A percentile compares a stretch with the other conserved stretches of the same genome.
Evolutionary conservation across 2,329 filamentous ascomycete species (phyloP).

Genomic region (Lasiodiplodia sp.): DNA sequence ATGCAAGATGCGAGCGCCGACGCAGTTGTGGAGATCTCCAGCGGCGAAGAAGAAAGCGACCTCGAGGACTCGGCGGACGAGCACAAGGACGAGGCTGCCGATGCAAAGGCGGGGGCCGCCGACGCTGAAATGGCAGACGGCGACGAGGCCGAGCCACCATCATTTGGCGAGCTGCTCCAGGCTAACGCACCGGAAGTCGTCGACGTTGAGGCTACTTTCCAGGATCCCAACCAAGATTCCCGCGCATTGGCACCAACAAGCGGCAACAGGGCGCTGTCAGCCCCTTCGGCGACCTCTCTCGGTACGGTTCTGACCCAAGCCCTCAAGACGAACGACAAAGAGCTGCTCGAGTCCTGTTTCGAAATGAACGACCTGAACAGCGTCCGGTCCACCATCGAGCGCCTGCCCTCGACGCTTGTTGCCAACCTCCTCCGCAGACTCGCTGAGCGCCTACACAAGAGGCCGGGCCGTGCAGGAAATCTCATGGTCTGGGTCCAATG

Average conservation of each 20-base stretch:
- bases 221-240: slow-evolving; percentile 52
- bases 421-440: slow-evolving; percentile 81
- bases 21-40: slow-evolving; percentile 57
- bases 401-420: slow-evolving; percentile 85
- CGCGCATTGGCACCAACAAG: slow-evolving; percentile 54
- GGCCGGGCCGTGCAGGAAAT: slow-evolving; percentile 86
- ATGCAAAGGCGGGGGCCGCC: slow-evolving; percentile 28
- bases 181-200: slow-evolving; percentile 73
- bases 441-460: slow-evolving; percentile 83
- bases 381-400: slow-evolving; percentile 87
- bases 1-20: slow-evolving; percentile 41
- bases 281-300: slow-evolving; percentile 79
- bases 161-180: slow-evolving; percentile 86
- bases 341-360: slow-evolving; percentile 90
- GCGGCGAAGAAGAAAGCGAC: slow-evolving; percentile 45
- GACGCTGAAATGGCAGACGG: slow-evolving; percentile 33
- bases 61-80: slow-evolving; percentile 31
- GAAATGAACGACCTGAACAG: slow-evolving; percentile 77
- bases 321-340: slow-evolving; percentile 87
- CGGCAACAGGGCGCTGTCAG: slow-evolving; percentile 58
- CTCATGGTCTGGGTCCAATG: slow-evolving; percentile 97
- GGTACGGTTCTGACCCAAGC: slow-evolving; percentile 93
- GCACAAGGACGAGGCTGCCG: slow-evolving; percentile 32
- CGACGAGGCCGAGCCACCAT: slow-evolving; percentile 60
- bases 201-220: slow-evolving; percentile 71